Evolutionary conservation across 1,139 yeast genomes (phyloP).

Genomic region (Candida smagusa): DNA sequence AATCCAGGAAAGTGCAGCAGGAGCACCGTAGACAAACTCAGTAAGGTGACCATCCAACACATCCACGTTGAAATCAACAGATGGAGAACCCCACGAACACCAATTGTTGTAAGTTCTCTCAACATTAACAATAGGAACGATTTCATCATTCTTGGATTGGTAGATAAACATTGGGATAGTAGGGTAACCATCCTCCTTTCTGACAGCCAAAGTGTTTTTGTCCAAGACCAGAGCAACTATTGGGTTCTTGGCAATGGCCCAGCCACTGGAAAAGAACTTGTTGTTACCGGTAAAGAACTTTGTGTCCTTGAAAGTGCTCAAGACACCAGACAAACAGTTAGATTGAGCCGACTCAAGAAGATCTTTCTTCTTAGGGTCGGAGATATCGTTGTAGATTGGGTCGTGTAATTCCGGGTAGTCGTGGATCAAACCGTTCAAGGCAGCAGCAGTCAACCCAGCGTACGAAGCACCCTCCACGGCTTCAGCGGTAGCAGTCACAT

Average conservation of each 20-base stretch:
- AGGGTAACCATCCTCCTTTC: conserved; percentile 11
- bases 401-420: conserved; percentile 22
- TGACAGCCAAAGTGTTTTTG: conserved; percentile 7
- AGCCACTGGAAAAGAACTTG: conserved; percentile 14
- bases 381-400: background rate
- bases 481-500: conserved; percentile 17
- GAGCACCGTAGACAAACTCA: conserved; percentile 13
- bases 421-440: conserved; percentile 23
- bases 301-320: conserved; percentile 9
- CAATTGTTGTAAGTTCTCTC: conserved; percentile 12
- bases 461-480: conserved; percentile 18
- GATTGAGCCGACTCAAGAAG: conserved; percentile 1
- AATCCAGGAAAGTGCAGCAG: conserved; percentile 16
- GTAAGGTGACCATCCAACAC: conserved; percentile 15
- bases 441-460: conserved; percentile 25
- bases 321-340: conserved; percentile 6
- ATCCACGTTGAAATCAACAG: conserved; percentile 15
- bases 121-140: conserved; percentile 15
- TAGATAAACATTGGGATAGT: conserved; percentile 19
- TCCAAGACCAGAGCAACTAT: conserved; percentile 3
- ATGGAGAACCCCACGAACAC: conserved; percentile 14
- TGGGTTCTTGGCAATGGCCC: conserved; percentile 11
- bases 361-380: background rate
- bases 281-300: conserved; percentile 17
- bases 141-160: conserved; percentile 17